Evolutionary conservation across 805 yeast species (phyloP).

Genomic region (Teunomyces gatunensis): DNA sequence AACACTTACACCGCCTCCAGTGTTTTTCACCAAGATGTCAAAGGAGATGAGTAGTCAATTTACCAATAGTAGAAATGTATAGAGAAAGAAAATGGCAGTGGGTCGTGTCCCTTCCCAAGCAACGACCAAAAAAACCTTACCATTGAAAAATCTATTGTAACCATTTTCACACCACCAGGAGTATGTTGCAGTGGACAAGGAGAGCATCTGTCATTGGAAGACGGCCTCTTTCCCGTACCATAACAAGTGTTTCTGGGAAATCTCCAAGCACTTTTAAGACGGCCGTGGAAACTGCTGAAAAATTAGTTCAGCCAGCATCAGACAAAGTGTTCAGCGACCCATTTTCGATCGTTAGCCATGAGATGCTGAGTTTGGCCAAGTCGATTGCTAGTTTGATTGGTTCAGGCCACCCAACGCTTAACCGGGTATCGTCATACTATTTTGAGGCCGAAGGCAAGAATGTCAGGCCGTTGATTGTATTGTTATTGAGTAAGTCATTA

Average conservation of each 20-base stretch:
- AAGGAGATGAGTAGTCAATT: constrained; percentile 22
- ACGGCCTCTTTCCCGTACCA: neutral
- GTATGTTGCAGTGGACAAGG: constrained; percentile 1
- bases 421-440: constrained; percentile 90
- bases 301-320: constrained; percentile 61
- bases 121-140: neutral
- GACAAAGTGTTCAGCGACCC: constrained; percentile 67
- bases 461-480: constrained; percentile 85
- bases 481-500: constrained; percentile 78
- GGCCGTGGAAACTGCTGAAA: constrained; percentile 72
- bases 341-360: constrained; percentile 84
- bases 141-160: neutral
- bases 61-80: neutral
- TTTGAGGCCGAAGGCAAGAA: constrained; percentile 96
- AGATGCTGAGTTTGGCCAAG: constrained; percentile 84
- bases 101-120: constrained; percentile 1
- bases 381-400: constrained; percentile 87
- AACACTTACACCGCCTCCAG: constrained; percentile 68
- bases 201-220: neutral
- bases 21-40: constrained; percentile 51
- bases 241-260: neutral
- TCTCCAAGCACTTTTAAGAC: constrained; percentile 29
- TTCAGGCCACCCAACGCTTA: constrained; percentile 89
- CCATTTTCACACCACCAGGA: neutral
- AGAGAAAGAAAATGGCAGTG: neutral